Evolutionary conservation across 345 rosid genomes (phyloP).

Genomic region (Litchi chinensis): DNA sequence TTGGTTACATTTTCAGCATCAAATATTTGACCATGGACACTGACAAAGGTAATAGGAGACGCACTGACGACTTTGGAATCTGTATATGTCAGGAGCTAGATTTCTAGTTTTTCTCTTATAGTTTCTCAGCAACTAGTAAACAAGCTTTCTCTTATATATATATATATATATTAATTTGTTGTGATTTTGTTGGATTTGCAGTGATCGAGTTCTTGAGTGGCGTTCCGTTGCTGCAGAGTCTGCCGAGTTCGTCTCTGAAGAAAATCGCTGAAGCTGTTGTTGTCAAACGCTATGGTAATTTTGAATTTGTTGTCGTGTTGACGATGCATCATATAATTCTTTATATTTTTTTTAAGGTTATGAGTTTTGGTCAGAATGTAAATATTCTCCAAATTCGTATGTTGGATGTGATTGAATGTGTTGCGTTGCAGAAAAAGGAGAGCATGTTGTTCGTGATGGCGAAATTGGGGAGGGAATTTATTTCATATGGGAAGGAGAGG

Average conservation of each 20-base stretch:
- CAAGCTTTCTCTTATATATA: not conserved
- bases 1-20: not conserved
- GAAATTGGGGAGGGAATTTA: constrained; percentile 79
- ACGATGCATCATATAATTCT: too few relatives aligned
- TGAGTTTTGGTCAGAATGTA: not conserved
- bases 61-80: not conserved
- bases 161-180: not conserved
- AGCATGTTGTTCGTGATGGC: constrained; percentile 68
- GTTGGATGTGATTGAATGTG: constrained; percentile 14
- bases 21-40: constrained; percentile 37
- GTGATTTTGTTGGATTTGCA: constrained; percentile 31
- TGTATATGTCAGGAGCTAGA: not conserved
- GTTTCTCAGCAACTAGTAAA: constrained; percentile 7
- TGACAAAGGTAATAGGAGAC: constrained; percentile 38
- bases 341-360: too few relatives aligned
- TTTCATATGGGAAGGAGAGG: constrained; percentile 93
- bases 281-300: constrained; percentile 57
- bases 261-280: constrained; percentile 55
- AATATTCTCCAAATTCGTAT: not conserved
- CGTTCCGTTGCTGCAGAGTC: constrained; percentile 72
- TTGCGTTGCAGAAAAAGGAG: constrained; percentile 63
- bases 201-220: constrained; percentile 72
- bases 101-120: constrained; percentile 5
- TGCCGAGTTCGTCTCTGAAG: constrained; percentile 69
- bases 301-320: not conserved